Conservation (phyloP, 495 filamentous ascomycete species). For the Cercophora scortea region DNA sequence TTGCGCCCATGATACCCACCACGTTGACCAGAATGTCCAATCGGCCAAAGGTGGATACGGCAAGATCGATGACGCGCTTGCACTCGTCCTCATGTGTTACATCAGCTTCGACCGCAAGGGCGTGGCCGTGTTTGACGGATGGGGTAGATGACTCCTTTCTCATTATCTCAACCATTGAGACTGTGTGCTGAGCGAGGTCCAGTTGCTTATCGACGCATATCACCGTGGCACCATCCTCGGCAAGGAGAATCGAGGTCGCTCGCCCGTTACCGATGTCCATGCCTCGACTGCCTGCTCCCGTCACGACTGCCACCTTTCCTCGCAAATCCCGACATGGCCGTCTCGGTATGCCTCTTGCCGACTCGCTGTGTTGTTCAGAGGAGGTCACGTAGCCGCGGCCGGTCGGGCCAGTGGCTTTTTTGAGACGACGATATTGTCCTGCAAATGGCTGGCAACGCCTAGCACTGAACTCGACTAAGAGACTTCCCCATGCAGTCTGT, state of each 20-base stretch:
- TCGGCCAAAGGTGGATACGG: slow-evolving; percentile 35
- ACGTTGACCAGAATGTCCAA: slow-evolving; percentile 52
- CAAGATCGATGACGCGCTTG: slow-evolving; percentile 25
- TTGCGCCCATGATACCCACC: slow-evolving; percentile 47
- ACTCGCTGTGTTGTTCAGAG: no score
- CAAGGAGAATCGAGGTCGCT: slow-evolving; percentile 49
- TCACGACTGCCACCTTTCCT: slow-evolving; percentile 51
- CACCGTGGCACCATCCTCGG: slow-evolving; percentile 46
- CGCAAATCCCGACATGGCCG: slow-evolving; percentile 7
- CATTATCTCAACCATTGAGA: slow-evolving; percentile 23
- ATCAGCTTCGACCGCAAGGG: slow-evolving; percentile 36
- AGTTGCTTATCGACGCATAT: slow-evolving; percentile 45
- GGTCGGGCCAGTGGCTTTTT: no score
- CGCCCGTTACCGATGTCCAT: slow-evolving; percentile 53
- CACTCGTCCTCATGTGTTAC: slow-evolving; percentile 44
- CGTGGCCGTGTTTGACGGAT: slow-evolving; percentile 11
- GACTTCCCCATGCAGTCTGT: no score
- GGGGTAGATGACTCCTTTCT: not conserved
- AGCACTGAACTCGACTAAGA: no score
- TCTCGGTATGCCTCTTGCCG: not conserved
- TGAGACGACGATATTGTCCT: no score
- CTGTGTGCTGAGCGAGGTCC: slow-evolving; percentile 40
- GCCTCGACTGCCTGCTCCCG: slow-evolving; percentile 46
- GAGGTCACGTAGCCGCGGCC: no score
- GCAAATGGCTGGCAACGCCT: no score